Conservation (phyloP, 495 filamentous ascomycete genomes). For the Penicillium cosmopolitanum region DNA sequence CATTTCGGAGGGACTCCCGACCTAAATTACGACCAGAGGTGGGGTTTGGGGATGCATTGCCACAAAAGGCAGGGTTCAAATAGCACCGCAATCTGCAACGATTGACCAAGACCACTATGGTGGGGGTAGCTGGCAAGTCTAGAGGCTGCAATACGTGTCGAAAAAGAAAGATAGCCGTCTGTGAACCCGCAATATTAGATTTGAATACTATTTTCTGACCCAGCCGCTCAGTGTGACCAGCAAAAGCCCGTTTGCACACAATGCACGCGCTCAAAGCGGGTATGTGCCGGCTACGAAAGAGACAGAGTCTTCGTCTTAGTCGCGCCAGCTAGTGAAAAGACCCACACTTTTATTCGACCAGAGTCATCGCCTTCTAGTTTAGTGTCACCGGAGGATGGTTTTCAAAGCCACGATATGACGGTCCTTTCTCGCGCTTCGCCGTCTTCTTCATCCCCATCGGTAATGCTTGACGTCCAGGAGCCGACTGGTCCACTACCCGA, state of each 20-base stretch:
- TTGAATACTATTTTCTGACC: neutral
- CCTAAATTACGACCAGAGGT: too few relatives aligned
- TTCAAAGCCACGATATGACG: too few relatives aligned
- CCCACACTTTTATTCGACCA: slow-evolving; percentile 13
- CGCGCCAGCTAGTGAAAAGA: slow-evolving; percentile 20
- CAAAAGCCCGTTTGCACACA: slow-evolving; percentile 38
- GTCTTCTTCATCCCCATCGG: too few relatives aligned
- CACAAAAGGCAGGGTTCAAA: too few relatives aligned
- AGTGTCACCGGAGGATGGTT: neutral
- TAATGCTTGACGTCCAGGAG: too few relatives aligned
- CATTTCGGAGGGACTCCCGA: too few relatives aligned
- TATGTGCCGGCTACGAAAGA: slow-evolving; percentile 41
- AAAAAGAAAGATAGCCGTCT: slow-evolving; percentile 43
- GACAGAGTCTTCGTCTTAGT: slow-evolving; percentile 39
- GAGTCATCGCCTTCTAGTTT: neutral
- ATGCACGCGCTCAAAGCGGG: slow-evolving; percentile 39
- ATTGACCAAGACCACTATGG: slow-evolving; percentile 31
- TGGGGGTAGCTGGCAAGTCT: slow-evolving; percentile 50
- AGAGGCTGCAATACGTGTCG: slow-evolving; percentile 52
- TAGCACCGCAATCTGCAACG: too few relatives aligned
- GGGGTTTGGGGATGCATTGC: too few relatives aligned
- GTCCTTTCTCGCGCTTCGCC: too few relatives aligned
- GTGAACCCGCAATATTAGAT: neutral
- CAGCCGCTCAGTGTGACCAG: slow-evolving; percentile 34
- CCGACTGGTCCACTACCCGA: neutral